Percentiles rank a stretch among this genome's conserved stretches.
Evolutionary conservation across 2,329 filamentous ascomycete species (phyloP).

Genomic region (Plectosphaerella cucumerina): DNA sequence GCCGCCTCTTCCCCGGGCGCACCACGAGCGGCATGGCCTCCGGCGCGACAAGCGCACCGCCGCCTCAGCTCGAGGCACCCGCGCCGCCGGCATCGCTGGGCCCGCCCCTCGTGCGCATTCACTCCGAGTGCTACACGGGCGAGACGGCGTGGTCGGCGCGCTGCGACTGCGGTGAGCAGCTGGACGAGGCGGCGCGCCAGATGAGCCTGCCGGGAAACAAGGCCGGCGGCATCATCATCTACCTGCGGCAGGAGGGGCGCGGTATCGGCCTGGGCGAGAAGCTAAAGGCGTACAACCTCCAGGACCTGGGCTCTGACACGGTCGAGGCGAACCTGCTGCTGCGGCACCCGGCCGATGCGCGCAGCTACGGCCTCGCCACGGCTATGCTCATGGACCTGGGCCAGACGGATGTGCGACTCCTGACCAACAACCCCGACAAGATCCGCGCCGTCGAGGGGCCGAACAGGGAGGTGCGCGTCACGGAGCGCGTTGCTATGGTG

Average conservation of each 20-base stretch:
- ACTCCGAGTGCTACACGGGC: slow-evolving; percentile 97
- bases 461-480: slow-evolving; percentile 80
- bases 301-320: slow-evolving; percentile 95
- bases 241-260: slow-evolving; percentile 90
- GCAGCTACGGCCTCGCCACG: slow-evolving; percentile 94
- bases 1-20: slow-evolving; percentile 79
- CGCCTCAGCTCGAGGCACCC: slow-evolving; percentile 9
- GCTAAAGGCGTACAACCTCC: slow-evolving; percentile 95
- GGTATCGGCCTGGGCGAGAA: slow-evolving; percentile 95
- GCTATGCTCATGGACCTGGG: slow-evolving; percentile 89
- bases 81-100: slow-evolving; percentile 13
- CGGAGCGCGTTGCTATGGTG: slow-evolving; percentile 91
- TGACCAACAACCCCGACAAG: slow-evolving; percentile 98
- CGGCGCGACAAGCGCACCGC: slow-evolving; percentile 11
- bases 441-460: slow-evolving; percentile 91
- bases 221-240: slow-evolving; percentile 80
- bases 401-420: slow-evolving; percentile 68
- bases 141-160: slow-evolving; percentile 98
- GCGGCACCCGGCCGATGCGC: slow-evolving; percentile 87
- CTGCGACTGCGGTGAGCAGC: slow-evolving; percentile 95
- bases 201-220: slow-evolving; percentile 70
- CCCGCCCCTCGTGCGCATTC: slow-evolving; percentile 83
- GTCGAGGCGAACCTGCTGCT: slow-evolving; percentile 92
- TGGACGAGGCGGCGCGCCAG: slow-evolving; percentile 90
- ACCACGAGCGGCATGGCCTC: slow-evolving; percentile 62